A percentile compares a stretch with the other conserved stretches of the same genome.
Conservation (phyloP, 352 stramenopile species). For the Phytophthora constricta region DNA sequence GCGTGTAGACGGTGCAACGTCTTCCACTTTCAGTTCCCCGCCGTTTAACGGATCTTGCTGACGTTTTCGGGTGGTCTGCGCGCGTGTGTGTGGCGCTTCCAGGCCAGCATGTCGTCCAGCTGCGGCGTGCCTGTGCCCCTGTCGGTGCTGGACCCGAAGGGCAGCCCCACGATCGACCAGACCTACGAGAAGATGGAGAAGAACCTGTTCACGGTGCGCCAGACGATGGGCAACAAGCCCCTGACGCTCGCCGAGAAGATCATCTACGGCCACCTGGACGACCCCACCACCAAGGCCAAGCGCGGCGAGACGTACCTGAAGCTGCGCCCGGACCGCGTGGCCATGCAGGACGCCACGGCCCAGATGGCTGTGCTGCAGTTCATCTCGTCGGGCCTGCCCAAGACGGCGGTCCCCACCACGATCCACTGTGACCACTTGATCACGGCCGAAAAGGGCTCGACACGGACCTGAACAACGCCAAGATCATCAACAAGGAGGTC, state of each 20-base stretch:
- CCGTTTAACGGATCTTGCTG: conserved; percentile 27
- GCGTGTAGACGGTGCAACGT: conserved; percentile 3
- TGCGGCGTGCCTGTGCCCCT: conserved; percentile 82
- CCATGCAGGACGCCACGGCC: conserved; percentile 95
- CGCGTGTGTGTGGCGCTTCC: not conserved
- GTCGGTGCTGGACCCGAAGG: conserved; percentile 90
- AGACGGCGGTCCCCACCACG: conserved; percentile 92
- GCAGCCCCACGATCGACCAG: conserved; percentile 93
- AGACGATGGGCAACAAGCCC: conserved; percentile 89
- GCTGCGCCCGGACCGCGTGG: conserved; percentile 92
- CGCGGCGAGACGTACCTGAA: conserved; percentile 94
- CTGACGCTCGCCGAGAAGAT: conserved; percentile 95
- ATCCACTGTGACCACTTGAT: conserved; percentile 97
- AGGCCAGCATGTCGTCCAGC: conserved; percentile 77
- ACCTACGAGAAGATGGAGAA: conserved; percentile 94
- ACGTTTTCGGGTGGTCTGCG: conserved; percentile 25
- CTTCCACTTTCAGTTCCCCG: too few species aligned
- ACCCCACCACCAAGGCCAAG: conserved; percentile 81
- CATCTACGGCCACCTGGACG: conserved; percentile 94
- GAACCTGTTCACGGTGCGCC: conserved; percentile 90
- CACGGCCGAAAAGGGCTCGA: conserved; percentile 92
- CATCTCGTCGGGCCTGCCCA: conserved; percentile 93
- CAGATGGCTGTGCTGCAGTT: conserved; percentile 97
- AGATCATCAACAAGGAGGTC: conserved; percentile 92
- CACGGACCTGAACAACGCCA: conserved; percentile 89